phyloP scores from a whole-genome alignment of 352 stramenopile species.

The Globisporangium nodosum region DNA sequence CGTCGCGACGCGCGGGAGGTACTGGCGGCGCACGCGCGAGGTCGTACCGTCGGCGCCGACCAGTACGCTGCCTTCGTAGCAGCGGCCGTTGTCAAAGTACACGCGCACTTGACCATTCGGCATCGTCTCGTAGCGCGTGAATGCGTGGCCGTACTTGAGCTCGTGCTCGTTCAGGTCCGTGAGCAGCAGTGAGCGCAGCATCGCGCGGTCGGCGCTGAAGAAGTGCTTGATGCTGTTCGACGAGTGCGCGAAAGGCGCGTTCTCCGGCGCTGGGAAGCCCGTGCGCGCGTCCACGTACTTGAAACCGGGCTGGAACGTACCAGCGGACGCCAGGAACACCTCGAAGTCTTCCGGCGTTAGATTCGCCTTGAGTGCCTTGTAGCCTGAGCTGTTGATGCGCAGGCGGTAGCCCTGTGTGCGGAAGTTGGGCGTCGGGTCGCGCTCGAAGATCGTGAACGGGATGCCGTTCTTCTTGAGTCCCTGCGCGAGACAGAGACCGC shows the following conservation, averaged over 20 bases:
- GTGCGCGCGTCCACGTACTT: constrained; percentile 45
- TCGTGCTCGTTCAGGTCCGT: constrained; percentile 43
- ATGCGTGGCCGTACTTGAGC: constrained; percentile 51
- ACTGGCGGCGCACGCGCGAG: constrained; percentile 52
- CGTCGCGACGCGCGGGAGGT: constrained; percentile 32
- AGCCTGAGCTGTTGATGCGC: constrained; percentile 53
- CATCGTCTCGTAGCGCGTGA: constrained; percentile 38
- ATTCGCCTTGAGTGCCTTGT: constrained; percentile 47
- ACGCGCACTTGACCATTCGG: constrained; percentile 44
- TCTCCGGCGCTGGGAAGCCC: constrained; percentile 3
- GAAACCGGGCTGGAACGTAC: constrained; percentile 45
- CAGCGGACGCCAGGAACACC: constrained; percentile 45
- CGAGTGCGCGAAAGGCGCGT: constrained; percentile 9
- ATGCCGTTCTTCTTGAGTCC: constrained; percentile 53
- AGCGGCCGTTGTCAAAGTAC: constrained; percentile 44
- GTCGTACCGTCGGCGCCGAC: constrained; percentile 55
- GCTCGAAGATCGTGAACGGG: constrained; percentile 62
- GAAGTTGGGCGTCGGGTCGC: constrained; percentile 55
- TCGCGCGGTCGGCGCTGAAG: constrained; percentile 41
- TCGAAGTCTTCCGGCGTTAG: constrained; percentile 44
- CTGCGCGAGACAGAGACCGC: constrained; percentile 52
- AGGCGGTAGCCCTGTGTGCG: constrained; percentile 55
- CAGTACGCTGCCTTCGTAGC: constrained; percentile 38
- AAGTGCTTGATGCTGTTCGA: constrained; percentile 17
- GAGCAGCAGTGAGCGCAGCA: constrained; percentile 39